Evolutionary conservation across 306 rosid species (phyloP).

Genomic region (Potentilla sterilis): DNA sequence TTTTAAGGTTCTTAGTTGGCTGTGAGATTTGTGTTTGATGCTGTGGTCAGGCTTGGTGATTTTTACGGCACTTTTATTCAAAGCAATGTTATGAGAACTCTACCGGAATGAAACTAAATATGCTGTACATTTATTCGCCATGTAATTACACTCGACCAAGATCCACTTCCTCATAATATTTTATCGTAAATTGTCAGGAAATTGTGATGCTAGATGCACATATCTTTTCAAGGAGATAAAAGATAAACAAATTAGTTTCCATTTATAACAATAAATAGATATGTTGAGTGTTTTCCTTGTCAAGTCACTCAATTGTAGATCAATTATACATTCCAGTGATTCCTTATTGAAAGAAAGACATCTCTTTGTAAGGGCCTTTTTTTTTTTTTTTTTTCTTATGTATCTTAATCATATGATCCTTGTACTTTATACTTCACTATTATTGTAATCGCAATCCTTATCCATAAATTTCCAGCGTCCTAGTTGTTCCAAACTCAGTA

Average conservation of each 20-base stretch:
- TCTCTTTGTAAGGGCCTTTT: background rate
- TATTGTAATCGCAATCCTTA: background rate
- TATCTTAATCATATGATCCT: background rate
- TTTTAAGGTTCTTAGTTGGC: background rate
- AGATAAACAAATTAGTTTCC: background rate
- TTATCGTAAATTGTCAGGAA: background rate
- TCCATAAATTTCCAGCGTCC: background rate
- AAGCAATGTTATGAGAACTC: background rate
- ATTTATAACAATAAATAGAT: no score
- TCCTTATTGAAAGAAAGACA: background rate
- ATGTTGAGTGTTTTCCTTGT: no score
- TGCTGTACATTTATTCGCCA: no score
- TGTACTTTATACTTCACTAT: background rate
- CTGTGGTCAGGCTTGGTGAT: background rate
- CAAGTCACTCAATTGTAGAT: background rate
- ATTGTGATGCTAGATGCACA: background rate
- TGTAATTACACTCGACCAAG: no score
- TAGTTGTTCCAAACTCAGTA: background rate
- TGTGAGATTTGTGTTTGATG: background rate
- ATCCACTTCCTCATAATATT: no score
- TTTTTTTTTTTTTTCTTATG: background rate
- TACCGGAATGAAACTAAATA: background rate
- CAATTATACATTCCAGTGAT: no score
- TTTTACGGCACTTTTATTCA: background rate
- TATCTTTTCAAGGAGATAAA: background rate